These are phyloP conservation scores for Trichoderma atrobrunneum DNA, from an alignment of 2,329 filamentous ascomycete species.

Conservation along the genomic window DNA sequence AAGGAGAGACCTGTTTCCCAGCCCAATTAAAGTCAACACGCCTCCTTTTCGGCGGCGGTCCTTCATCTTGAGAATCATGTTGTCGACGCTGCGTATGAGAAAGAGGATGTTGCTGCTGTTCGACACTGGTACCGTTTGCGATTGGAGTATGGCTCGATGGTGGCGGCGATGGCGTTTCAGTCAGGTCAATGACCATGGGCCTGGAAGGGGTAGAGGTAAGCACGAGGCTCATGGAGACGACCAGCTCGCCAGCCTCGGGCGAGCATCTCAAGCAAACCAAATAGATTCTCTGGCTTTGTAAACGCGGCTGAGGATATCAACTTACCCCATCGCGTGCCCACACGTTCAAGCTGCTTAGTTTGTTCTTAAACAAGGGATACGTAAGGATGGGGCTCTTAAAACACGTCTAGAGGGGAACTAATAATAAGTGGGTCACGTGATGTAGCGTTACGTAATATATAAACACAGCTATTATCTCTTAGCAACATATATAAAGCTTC, in stretches of 20 bases:
- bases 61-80: conserved; percentile 19
- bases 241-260: not conserved
- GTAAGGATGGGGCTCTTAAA: not conserved
- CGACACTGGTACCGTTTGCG: not conserved
- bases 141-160: not conserved
- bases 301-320: conserved; percentile 2
- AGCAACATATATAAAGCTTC: not conserved
- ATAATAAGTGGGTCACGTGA: not conserved
- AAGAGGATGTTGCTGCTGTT: not conserved
- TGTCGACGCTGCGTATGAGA: not conserved
- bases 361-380: not conserved
- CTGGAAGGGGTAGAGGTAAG: conserved; percentile 17
- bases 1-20: conserved; percentile 26
- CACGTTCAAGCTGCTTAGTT: not conserved
- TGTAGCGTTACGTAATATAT: not conserved
- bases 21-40: conserved; percentile 27
- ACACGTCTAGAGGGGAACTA: not conserved
- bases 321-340: conserved; percentile 19
- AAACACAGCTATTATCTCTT: not conserved
- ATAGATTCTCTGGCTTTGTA: not conserved
- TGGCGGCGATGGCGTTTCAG: conserved; percentile 15
- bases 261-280: conserved; percentile 4
- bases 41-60: conserved; percentile 33
- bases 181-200: conserved; percentile 16
- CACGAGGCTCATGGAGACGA: conserved; percentile 17